These are phyloP conservation scores for Parastagonospora nodorum DNA, from an alignment of 2,329 filamentous ascomycete species.

Conservation along the genomic window DNA sequence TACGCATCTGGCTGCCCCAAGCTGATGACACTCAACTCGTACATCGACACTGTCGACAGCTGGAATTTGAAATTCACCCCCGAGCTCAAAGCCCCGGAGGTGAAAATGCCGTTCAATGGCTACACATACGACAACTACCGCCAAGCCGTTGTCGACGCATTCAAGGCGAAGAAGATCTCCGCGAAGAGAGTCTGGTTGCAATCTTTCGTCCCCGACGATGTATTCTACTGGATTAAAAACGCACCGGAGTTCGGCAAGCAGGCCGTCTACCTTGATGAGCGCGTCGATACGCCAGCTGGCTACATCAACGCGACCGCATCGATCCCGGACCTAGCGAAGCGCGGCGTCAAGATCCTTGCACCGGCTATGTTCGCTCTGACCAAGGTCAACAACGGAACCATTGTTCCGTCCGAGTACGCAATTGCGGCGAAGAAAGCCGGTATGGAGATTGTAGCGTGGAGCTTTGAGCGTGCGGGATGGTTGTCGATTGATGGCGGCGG, in stretches of 20 bases:
- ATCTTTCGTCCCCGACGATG: constrained; percentile 67
- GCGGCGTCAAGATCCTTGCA: constrained; percentile 66
- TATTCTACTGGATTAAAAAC: constrained; percentile 69
- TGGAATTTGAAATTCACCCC: constrained; percentile 59
- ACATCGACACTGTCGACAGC: constrained; percentile 64
- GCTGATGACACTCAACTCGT: constrained; percentile 65
- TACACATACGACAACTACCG: constrained; percentile 70
- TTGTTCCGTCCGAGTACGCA: constrained; percentile 69
- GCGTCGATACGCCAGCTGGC: constrained; percentile 55
- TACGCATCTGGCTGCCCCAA: constrained; percentile 66
- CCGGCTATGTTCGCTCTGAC: constrained; percentile 69
- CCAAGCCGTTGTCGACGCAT: constrained; percentile 62
- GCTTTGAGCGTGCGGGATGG: constrained; percentile 68
- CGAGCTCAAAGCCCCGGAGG: constrained; percentile 64
- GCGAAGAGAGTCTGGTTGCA: constrained; percentile 58
- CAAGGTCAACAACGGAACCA: constrained; percentile 55
- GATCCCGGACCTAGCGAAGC: constrained; percentile 60
- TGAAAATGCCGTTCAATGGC: constrained; percentile 71
- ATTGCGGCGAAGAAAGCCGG: constrained; percentile 63
- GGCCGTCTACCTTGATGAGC: constrained; percentile 69
- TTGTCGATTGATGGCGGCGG: constrained; percentile 55
- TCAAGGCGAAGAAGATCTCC: constrained; percentile 45
- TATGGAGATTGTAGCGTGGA: constrained; percentile 71
- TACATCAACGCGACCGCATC: constrained; percentile 61
- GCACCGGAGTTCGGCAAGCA: constrained; percentile 66